Evolutionary conservation across 768 basidiomycete species (phyloP).

Genomic region (Tephrocybe sp.): DNA sequence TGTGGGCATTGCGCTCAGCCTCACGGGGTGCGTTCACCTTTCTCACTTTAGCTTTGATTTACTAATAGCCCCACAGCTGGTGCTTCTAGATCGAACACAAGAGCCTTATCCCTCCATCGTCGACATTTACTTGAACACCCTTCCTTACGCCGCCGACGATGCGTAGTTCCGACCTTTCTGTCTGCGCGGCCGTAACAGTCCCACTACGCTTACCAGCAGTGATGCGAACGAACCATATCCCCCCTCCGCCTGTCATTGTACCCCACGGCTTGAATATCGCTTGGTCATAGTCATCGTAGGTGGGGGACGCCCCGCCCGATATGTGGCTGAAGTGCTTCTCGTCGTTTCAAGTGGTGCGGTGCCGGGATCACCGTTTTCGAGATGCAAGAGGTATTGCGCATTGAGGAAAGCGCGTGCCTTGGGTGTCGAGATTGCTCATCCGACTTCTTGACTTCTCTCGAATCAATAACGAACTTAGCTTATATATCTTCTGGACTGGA

Average conservation of each 20-base stretch:
- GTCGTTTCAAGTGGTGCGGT: not conserved
- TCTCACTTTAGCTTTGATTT: not conserved
- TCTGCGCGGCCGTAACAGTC: not conserved
- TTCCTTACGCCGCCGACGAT: not conserved
- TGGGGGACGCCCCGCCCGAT: slow-evolving; percentile 4
- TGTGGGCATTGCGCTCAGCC: not conserved
- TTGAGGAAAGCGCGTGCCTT: too few species aligned
- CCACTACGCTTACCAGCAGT: not conserved
- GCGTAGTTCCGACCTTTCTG: not conserved
- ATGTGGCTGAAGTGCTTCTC: not conserved
- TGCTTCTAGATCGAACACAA: not conserved
- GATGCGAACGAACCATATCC: not conserved
- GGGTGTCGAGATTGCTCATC: too few species aligned
- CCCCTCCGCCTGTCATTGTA: not conserved
- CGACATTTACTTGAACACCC: not conserved
- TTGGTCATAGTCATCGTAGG: not conserved
- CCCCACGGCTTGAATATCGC: not conserved
- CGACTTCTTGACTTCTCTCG: too few species aligned
- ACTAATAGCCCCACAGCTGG: not conserved
- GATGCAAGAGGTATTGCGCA: not conserved
- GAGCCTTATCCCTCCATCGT: not conserved
- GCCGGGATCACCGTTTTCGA: not conserved
- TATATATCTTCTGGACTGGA: too few species aligned
- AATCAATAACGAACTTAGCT: too few species aligned
- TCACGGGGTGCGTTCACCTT: not conserved